Base-by-base conservation (phyloP, 805 yeast genomes). In the Naumovozyma castellii region DNA sequence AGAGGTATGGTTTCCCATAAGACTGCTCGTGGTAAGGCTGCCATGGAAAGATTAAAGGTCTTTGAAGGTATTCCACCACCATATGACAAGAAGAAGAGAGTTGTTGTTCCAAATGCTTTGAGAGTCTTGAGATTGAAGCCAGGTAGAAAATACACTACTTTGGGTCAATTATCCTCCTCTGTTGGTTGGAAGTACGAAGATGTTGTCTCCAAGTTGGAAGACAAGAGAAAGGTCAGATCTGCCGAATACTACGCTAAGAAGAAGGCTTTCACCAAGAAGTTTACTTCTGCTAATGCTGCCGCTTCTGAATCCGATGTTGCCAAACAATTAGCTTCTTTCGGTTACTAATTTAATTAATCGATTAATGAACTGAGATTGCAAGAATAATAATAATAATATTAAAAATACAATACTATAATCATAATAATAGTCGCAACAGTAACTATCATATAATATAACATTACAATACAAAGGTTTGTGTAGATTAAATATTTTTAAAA, bases 111-210 rank as follows among this genome's bases (percentile, higher is more conserved):
- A 70, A 95, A 86, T 77, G 98, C 98, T 66, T 79, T 92, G 68
- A 86, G 98, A 77, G 96, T 92, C 60, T 78, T 92, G 71, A 87
- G 98, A 81, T 84, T 92, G 73, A 88, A 87, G 77, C 97, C 87
- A 71, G 98, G 98, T 72, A 87, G 98, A 84, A 92, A 92, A 77
- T 92, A 82, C 95, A 85, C 96, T 74, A 86, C 97, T 55, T 85
- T 92, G 62, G 95, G 95, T 70, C 87, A 92, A 71, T 80, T 92
- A 70, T 82, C 95, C 57, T 72, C 92, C 62, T 80, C 95, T 65
- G 97, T 92, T 61, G 98, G 98, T 71, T 92, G 98, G 98, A 92
- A 88, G 76, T 92, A 92, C 94, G 94, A 88, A 76, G 87, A 92
- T 54, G 81, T 92, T 67, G 98, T 92, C 62, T 86, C 86, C 67